Evolutionary conservation across 176 grass and related monocot species (phyloP), one percentile per base, ranked within the genome.

Genomic region (Metroxylon sagu): DNA sequence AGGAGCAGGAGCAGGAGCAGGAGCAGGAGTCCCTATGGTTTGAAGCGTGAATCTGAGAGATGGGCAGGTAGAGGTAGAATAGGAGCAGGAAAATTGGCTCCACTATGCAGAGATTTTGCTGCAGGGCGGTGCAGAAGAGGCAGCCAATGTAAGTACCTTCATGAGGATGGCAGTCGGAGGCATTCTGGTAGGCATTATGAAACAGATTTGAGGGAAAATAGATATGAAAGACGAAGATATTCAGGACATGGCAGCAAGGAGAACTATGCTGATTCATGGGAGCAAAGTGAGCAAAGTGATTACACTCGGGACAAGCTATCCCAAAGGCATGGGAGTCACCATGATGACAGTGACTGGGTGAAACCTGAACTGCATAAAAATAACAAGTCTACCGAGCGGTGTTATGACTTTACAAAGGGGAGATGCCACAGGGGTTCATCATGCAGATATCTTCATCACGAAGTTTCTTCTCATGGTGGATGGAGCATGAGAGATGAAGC

Each of bases 391-490:
- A 48, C 81, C 30, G 79, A 81, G 16, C 80, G 57, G 52, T 98
- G 88, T 71, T 72, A 80, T 83, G 85, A 98, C 75, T 98, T 98
- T 85, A 77, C 71, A 56, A 89, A 73, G 72, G 93, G 93, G 63
- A 74, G 76, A 74, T 98, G 93, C 62, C 73, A 55, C 5, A 92
- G 84, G 57, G 93, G 93, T 73, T 70, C 79, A 30, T 77, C 60
- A 66, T 98, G 93, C 60, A 62, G 79, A 31, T 93, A 68, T 66
- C 15, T 61, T 61, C 94, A 98, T 64, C 76, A 85, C 71, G 88
- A 89, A 68, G 63, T 81, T 65, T 73, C 84, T 23, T 59, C 84
- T 69, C 81, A 73, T 72, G 48, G 60, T 88, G 79, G 77, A 71
- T 85, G 85, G 79, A 69, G 66, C 27, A 53, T 70, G 58, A 89